Evolutionary conservation across 441 rosid genomes (phyloP).

Genomic region (Populus hybrid): DNA sequence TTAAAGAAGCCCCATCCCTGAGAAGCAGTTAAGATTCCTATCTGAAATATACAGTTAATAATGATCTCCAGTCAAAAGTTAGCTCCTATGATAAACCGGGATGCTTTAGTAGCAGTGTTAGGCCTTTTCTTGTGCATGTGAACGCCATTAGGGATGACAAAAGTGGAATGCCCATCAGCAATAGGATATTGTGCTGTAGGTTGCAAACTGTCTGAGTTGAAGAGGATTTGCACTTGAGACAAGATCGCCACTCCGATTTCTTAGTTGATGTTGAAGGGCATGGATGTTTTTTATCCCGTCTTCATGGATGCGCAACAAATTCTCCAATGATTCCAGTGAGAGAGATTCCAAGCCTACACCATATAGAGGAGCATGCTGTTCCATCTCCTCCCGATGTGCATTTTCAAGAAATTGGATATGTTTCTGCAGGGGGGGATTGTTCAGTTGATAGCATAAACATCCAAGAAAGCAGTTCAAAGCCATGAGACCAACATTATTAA

Average conservation of each 20-base stretch:
- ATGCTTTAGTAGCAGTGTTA: background rate
- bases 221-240: background rate
- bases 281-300: conserved; percentile 72
- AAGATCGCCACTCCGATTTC: conserved; percentile 52
- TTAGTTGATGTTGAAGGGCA: conserved; percentile 51
- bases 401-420: conserved; percentile 55
- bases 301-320: conserved; percentile 65
- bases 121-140: background rate
- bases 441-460: background rate
- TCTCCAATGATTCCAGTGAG: conserved; percentile 66
- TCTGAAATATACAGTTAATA: no score
- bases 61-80: background rate
- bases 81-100: background rate
- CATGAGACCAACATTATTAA: background rate
- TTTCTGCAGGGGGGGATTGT: conserved; percentile 45
- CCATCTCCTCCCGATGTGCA: conserved; percentile 67
- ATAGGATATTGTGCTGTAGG: background rate
- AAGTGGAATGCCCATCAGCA: background rate
- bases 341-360: conserved; percentile 70
- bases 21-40: no score
- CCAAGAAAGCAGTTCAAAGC: background rate
- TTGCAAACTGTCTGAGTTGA: background rate
- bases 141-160: background rate
- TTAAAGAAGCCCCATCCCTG: no score
- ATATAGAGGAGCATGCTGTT: conserved; percentile 74